Conservation (phyloP, 1,139 yeast genomes). For the Chernovozyma sophiae-reginae region DNA sequence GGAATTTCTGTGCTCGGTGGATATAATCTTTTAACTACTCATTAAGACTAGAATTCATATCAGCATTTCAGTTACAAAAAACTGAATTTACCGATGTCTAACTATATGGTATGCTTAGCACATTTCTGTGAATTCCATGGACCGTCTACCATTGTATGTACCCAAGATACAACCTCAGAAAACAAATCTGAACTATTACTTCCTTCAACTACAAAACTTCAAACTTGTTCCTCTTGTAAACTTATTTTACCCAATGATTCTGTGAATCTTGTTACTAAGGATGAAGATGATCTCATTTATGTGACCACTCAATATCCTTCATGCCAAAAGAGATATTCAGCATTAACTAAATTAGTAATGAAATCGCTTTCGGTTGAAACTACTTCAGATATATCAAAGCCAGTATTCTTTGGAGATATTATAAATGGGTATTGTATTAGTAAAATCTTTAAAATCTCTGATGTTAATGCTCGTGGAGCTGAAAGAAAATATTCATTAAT, state of each 20-base stretch:
- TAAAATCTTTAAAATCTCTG: slow-evolving; percentile 63
- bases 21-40: too few relatives aligned
- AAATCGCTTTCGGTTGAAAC: slow-evolving; percentile 72
- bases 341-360: slow-evolving; percentile 57
- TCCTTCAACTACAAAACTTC: slow-evolving; percentile 30
- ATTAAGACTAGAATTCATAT: too few relatives aligned
- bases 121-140: slow-evolving; percentile 90
- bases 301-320: slow-evolving; percentile 65
- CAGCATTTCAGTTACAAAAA: too few relatives aligned
- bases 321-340: slow-evolving; percentile 46
- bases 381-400: slow-evolving; percentile 59
- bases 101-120: slow-evolving; percentile 54
- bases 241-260: slow-evolving; percentile 43
- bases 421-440: slow-evolving; percentile 64
- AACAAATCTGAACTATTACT: slow-evolving; percentile 13
- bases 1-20: too few relatives aligned
- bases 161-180: slow-evolving; percentile 37
- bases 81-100: slow-evolving; percentile 7
- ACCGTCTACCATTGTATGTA: slow-evolving; percentile 71
- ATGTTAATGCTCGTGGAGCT: slow-evolving; percentile 71
- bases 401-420: slow-evolving; percentile 69
- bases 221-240: slow-evolving; percentile 58
- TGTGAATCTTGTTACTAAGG: slow-evolving; percentile 17
- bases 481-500: slow-evolving; percentile 69
- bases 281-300: slow-evolving; percentile 21